Percentiles rank a stretch among this genome's conserved stretches.
Evolutionary conservation across 2,329 filamentous ascomycete genomes (phyloP).

Genomic region (Juglanconis sp.): DNA sequence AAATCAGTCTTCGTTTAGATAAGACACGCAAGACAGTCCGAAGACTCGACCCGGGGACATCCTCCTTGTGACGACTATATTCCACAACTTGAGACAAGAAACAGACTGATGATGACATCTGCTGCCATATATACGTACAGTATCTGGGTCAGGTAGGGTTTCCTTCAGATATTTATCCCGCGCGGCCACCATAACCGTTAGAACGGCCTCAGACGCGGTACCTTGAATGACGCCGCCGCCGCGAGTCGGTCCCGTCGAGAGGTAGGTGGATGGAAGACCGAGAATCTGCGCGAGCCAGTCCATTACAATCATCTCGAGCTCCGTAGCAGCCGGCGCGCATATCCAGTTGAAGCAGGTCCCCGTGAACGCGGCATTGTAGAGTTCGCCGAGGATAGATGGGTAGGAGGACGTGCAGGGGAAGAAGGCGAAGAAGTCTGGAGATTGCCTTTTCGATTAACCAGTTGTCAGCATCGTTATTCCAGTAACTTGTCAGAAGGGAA

Average conservation of each 20-base stretch:
- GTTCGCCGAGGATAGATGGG: constrained; percentile 83
- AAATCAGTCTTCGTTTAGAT: background rate
- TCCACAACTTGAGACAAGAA: background rate
- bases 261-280: constrained; percentile 67
- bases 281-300: constrained; percentile 88
- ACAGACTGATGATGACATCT: background rate
- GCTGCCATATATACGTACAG: constrained; percentile 27
- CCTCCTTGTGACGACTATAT: constrained; percentile 19
- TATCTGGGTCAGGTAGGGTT: constrained; percentile 40
- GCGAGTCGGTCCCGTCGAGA: constrained; percentile 63
- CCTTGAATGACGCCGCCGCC: constrained; percentile 95
- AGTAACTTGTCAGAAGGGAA: background rate
- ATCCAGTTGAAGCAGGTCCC: constrained; percentile 97
- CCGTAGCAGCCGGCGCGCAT: constrained; percentile 88
- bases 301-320: constrained; percentile 87
- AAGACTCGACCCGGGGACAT: constrained; percentile 11
- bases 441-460: constrained; percentile 62
- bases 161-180: constrained; percentile 72
- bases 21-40: background rate
- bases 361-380: constrained; percentile 86
- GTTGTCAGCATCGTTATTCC: background rate
- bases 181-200: constrained; percentile 83
- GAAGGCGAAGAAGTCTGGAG: constrained; percentile 93
- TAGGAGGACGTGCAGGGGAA: constrained; percentile 81
- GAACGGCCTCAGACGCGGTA: constrained; percentile 80